Base-by-base conservation (phyloP, 164 flowering plant genomes). In the Amborella trichopoda region DNA sequence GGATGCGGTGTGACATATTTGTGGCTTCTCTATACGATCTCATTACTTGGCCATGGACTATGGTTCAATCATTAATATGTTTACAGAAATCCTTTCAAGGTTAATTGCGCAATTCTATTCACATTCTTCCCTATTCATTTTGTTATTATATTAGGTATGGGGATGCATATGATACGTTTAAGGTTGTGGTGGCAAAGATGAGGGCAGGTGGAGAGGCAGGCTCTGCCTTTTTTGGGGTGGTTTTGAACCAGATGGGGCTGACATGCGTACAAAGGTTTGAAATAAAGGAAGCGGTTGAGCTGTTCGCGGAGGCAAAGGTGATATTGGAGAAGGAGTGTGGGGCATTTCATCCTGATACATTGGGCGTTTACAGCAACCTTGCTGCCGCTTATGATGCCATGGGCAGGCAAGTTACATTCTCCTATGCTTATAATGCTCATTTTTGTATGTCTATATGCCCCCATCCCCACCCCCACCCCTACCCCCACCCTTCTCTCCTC, bases 341-440 rank as follows among this genome's bases (percentile, higher is more conserved):
- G 6, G 72, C 86, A 3, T 82, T 80, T 49, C 94, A 91, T 58
- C 95, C 79, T 54, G 99, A 91, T 60, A 82, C 96, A 0, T 77
- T 91, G 52, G 96, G 96, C 26, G 82, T 88, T 11, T 88, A 84
- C 49, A 79, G 94, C 71, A 91, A 87, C 66, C 96, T 91, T 24
- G 99, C 96, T 0, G 96, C 95, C 18, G 84, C 91, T 25, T 91
- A 87, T 72, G 99, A 88, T 68, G 99, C 99, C 39, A 71, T 80
- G 86, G 99, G 96, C 51, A 88, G 99, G 99, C 87, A 73, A 61
- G 38, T 33, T n/a, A 32, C 3, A 26, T 18, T 45, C 41, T 43
- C 41, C 8, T 30, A 30, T 30, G 11, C 11, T 10, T 32, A 32
- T 32, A 32, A n/a, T n/a, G n/a, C 20, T 34, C 26, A 21, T 1